phyloP scores from a whole-genome alignment of 1,284 basidiomycete species.

The Anthracocystis setariae region DNA sequence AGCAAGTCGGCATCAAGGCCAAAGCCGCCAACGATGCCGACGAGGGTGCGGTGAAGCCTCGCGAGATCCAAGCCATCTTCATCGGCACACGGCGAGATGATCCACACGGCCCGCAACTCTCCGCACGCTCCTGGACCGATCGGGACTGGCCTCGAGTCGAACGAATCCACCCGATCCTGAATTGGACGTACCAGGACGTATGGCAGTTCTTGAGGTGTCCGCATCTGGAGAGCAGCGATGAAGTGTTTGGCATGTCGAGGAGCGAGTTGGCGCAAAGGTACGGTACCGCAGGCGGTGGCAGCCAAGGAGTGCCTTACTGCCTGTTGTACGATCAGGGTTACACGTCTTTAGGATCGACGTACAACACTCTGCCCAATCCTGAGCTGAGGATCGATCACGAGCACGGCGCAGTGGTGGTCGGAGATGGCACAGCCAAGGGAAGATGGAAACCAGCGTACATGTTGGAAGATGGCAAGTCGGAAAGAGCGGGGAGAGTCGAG shows the following conservation, averaged over 20 bases:
- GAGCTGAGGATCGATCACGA: slow-evolving; percentile 71
- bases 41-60: slow-evolving; percentile 1
- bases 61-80: slow-evolving; percentile 77
- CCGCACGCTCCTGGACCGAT: slow-evolving; percentile 52
- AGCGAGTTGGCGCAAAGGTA: background rate
- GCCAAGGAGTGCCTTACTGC: slow-evolving; percentile 75
- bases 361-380: slow-evolving; percentile 93
- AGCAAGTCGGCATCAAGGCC: slow-evolving; percentile 8
- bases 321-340: slow-evolving; percentile 91
- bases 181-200: slow-evolving; percentile 89
- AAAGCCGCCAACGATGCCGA: background rate
- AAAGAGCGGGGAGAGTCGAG: slow-evolving; percentile 73
- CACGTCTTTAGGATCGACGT: slow-evolving; percentile 93
- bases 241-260: slow-evolving; percentile 54
- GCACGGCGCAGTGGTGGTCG: slow-evolving; percentile 12
- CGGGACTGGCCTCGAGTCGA: slow-evolving; percentile 86
- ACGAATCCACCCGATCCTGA: slow-evolving; percentile 92
- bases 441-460: slow-evolving; percentile 80
- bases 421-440: slow-evolving; percentile 37
- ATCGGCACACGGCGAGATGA: slow-evolving; percentile 88
- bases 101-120: slow-evolving; percentile 77
- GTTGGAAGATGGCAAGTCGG: slow-evolving; percentile 78
- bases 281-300: slow-evolving; percentile 35
- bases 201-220: slow-evolving; percentile 86
- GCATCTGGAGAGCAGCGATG: slow-evolving; percentile 71